Percentiles rank a stretch among this genome's conserved stretches.
phyloP scores from a whole-genome alignment of 1,284 basidiomycete genomes.

The Cutaneotrichosporon curvatum region DNA sequence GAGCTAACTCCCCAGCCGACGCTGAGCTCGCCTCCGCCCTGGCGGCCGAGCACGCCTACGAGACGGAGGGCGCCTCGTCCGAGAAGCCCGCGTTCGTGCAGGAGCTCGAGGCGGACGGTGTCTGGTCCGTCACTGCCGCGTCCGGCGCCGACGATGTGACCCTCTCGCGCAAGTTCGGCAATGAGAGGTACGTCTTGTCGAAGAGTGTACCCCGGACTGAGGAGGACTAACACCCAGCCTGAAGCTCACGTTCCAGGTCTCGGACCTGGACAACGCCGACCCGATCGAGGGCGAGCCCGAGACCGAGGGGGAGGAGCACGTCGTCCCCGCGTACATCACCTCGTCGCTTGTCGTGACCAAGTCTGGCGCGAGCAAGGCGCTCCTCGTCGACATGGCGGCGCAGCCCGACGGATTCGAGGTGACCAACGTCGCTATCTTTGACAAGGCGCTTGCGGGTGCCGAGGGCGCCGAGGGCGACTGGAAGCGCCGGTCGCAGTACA shows the following conservation, averaged over 20 bases:
- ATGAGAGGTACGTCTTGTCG: constrained; percentile 65
- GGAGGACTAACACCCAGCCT: constrained; percentile 24
- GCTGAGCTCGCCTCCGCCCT: constrained; percentile 66
- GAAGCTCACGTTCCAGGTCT: constrained; percentile 46
- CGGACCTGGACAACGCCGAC: constrained; percentile 37
- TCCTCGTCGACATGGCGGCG: constrained; percentile 72
- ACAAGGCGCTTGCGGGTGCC: constrained; percentile 69
- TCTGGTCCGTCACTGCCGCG: constrained; percentile 77
- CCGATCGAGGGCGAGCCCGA: constrained; percentile 13
- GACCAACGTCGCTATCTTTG: constrained; percentile 79
- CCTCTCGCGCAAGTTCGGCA: constrained; percentile 76
- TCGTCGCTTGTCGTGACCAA: constrained; percentile 70
- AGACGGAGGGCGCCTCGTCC: constrained; percentile 59
- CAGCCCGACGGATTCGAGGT: constrained; percentile 78
- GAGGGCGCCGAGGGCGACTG: constrained; percentile 86
- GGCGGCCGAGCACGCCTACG: constrained; percentile 75
- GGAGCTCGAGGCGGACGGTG: constrained; percentile 63
- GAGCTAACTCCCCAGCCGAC: constrained; percentile 55
- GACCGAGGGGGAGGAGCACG: constrained; percentile 42
- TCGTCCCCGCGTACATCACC: constrained; percentile 57
- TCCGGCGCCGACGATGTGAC: constrained; percentile 74
- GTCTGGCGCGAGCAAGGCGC: constrained; percentile 52
- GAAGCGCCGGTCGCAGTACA: constrained; percentile 82
- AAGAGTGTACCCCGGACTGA: neutral
- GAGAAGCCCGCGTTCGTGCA: constrained; percentile 66